phyloP scores from a whole-genome alignment of 1,139 yeast genomes.

The Yamadazyma trypodendri region DNA sequence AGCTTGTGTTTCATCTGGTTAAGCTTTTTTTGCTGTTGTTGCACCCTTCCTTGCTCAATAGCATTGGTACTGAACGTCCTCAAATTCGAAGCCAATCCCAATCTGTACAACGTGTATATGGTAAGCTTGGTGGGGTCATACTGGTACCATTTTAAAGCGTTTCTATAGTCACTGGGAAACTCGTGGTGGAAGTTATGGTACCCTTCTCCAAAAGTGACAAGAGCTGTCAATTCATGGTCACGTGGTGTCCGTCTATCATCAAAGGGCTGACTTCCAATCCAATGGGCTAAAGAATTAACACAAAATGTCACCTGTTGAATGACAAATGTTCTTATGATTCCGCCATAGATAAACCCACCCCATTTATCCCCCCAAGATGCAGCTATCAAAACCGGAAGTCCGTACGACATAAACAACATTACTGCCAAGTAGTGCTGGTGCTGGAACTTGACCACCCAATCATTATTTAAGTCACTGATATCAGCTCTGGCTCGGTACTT shows the following conservation, averaged over 20 bases:
- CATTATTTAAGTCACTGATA: conserved; percentile 84
- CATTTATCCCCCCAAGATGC: conserved; percentile 80
- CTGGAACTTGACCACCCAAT: conserved; percentile 88
- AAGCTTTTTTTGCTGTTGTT: conserved; percentile 94
- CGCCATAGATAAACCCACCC: conserved; percentile 93
- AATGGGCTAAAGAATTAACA: conserved; percentile 97
- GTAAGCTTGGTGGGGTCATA: conserved; percentile 91
- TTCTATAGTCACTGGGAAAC: conserved; percentile 97
- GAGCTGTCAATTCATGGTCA: conserved; percentile 89
- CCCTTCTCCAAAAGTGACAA: conserved; percentile 97
- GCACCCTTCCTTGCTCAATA: conserved; percentile 91
- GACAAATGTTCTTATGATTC: conserved; percentile 73
- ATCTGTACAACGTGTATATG: conserved; percentile 66
- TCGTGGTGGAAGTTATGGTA: conserved; percentile 99
- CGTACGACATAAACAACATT: conserved; percentile 64
- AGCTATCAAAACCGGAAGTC: conserved; percentile 79
- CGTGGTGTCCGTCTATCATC: conserved; percentile 97
- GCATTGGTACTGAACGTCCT: conserved; percentile 93
- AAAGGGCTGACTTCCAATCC: conserved; percentile 97
- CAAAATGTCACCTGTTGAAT: conserved; percentile 98
- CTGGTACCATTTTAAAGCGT: conserved; percentile 97
- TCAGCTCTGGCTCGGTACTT: conserved; percentile 94
- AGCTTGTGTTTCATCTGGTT: conserved; percentile 74
- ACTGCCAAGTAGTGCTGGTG: conserved; percentile 82
- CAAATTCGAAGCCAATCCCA: conserved; percentile 87